phyloP scores from a whole-genome alignment of 768 basidiomycete genomes.

The Boletus reticuloceps region DNA sequence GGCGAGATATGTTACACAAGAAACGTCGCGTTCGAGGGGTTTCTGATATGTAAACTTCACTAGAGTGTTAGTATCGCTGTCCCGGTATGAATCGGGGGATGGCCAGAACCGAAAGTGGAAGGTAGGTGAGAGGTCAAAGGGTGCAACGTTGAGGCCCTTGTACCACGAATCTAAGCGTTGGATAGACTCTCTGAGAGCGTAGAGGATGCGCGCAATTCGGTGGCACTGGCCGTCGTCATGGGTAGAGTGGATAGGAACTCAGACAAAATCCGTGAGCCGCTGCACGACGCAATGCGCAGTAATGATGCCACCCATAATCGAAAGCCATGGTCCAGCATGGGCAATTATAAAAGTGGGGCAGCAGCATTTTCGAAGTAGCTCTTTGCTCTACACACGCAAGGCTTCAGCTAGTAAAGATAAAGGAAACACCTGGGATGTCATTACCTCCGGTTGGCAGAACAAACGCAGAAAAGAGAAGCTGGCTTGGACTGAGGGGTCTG shows the following conservation, averaged over 20 bases:
- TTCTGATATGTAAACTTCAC: constrained; percentile 20
- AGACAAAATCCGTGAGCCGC: constrained; percentile 33
- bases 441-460: constrained; percentile 12
- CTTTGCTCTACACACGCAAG: neutral
- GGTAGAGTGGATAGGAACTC: constrained; percentile 19
- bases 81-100: constrained; percentile 1
- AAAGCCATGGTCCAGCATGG: constrained; percentile 24
- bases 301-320: constrained; percentile 32
- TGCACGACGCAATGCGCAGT: constrained; percentile 30
- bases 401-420: neutral
- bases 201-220: constrained; percentile 20
- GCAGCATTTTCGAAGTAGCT: constrained; percentile 17
- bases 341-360: constrained; percentile 30
- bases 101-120: constrained; percentile 21
- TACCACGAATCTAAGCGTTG: constrained; percentile 20
- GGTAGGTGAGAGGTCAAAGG: neutral
- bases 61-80: neutral
- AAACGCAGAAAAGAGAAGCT: constrained; percentile 20
- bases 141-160: neutral
- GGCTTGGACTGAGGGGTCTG: constrained; percentile 31
- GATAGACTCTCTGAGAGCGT: constrained; percentile 19
- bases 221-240: constrained; percentile 12
- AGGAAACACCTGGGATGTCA: neutral
- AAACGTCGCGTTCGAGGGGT: constrained; percentile 15
- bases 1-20: constrained; percentile 27